These are phyloP conservation scores for Diaporthe aspalathi DNA, from an alignment of 2,329 filamentous ascomycete species.

Conservation along the genomic window DNA sequence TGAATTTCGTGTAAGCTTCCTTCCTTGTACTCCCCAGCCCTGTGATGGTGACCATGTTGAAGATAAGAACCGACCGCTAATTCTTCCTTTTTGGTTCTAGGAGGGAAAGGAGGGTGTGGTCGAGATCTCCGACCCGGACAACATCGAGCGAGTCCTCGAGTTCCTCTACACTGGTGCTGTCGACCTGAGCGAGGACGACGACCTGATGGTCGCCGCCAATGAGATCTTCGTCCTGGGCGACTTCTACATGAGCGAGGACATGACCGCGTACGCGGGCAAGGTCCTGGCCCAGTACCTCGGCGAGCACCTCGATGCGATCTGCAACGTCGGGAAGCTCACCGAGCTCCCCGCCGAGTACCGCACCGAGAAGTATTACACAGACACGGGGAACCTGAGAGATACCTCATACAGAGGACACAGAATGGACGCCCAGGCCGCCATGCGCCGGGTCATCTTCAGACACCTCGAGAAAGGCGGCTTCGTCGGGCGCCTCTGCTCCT, in stretches of 20 bases:
- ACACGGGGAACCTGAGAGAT: too few relatives aligned
- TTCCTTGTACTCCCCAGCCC: rapidly evolving
- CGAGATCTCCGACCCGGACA: neutral
- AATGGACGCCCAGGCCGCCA: too few relatives aligned
- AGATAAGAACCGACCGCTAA: too few relatives aligned
- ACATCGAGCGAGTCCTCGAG: slow-evolving; percentile 1
- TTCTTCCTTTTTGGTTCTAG: neutral
- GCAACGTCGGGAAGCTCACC: neutral
- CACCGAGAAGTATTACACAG: too few relatives aligned
- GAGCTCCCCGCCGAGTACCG: neutral
- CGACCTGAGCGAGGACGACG: neutral
- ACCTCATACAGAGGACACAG: too few relatives aligned
- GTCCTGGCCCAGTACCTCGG: neutral
- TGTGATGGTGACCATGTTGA: too few relatives aligned
- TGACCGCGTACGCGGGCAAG: neutral
- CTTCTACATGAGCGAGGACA: neutral
- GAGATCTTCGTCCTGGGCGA: neutral
- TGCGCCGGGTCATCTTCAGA: too few relatives aligned
- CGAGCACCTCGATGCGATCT: neutral
- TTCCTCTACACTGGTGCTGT: neutral
- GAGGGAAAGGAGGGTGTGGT: neutral
- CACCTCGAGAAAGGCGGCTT: too few relatives aligned
- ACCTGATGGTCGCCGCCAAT: neutral
- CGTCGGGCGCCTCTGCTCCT: neutral
- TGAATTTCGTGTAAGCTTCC: neutral